Base-by-base conservation (phyloP, 2,329 filamentous ascomycete species). In the Podosphaera leucotricha region DNA sequence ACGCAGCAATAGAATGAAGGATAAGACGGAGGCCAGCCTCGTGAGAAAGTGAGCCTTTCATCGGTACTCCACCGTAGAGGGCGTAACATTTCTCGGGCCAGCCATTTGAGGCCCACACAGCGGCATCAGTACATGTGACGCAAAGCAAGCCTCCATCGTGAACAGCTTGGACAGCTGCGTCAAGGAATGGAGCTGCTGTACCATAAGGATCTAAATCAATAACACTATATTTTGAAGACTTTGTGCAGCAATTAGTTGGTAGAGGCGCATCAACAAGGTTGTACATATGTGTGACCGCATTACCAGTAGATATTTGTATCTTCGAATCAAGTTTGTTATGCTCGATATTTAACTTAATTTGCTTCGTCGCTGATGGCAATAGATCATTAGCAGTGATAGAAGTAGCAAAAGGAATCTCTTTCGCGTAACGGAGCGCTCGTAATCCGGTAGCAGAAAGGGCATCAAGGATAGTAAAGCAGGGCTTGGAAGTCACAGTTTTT, bases 171-270 rank as follows among this genome's bases (percentile, higher is more conserved):
- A 98, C 67, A 1, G 90, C 85, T 1, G 83, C 77, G 57, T 98
- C 90, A 44, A 98, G 70, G 60, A 98, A 98, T 1, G 83, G 81
- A 8, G 82, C 83, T 0, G 87, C 90, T 0, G 84, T 92, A 37
- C 90, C 90, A 55, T 98, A 98, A 0, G 90, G 90, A 58, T 98
- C 90, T 24, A 98, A 70, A 58, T 98, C 90, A 50, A 98, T 90
- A 19, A 94, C 86, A 59, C 95, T 83, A 59, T 92, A 98, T 54
- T 71, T 68, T 49, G 64, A 62, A 26, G 60, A 57, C 43, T 59
- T 62, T 21, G 43, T 8, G 1, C 44, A 36, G 11, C 52, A 52
- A 35, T 46, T 50, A 47, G 65, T 60, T 38, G 60, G 47, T 36
- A 47, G 50, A 2, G 33, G 19, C n/a, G 62, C 62, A 53, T 53